Percentiles rank a stretch among this genome's conserved stretches.
Evolutionary conservation across 108 stramenopile genomes (phyloP).

Genomic region (Nannochloropsis gaditana): DNA sequence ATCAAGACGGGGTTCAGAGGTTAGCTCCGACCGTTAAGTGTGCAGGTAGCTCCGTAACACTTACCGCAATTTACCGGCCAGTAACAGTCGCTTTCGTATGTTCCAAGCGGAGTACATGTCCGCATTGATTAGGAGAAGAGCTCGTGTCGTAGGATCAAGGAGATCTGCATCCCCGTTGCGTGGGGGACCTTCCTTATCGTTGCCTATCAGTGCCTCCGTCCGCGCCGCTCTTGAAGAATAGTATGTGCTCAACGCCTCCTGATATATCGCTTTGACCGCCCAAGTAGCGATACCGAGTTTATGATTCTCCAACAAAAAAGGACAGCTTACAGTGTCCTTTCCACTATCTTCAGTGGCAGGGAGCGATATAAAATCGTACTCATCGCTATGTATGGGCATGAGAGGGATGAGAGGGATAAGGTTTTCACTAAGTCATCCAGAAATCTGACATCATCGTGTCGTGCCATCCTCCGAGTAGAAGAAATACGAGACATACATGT

Average conservation of each 20-base stretch:
- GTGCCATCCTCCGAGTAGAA: not conserved
- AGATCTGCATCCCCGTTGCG: not conserved
- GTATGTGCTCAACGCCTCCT: not conserved
- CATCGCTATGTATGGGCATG: not conserved
- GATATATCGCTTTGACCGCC: not conserved
- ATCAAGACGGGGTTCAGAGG: too few relatives aligned
- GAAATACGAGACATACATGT: not conserved
- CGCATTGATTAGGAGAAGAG: conserved; percentile 37
- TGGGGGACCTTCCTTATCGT: not conserved
- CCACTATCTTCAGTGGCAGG: not conserved
- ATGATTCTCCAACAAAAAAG: not conserved
- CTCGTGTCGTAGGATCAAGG: conserved; percentile 28
- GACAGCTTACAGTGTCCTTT: not conserved
- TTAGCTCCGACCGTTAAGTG: too few relatives aligned
- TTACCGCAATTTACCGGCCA: conserved; percentile 6
- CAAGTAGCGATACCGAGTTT: not conserved
- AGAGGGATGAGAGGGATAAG: not conserved
- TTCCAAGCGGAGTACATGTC: conserved; percentile 42
- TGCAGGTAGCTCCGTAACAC: not conserved
- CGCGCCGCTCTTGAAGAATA: not conserved
- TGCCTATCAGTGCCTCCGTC: not conserved
- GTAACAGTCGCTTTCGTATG: conserved; percentile 29
- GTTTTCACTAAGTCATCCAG: not conserved
- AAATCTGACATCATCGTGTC: too few relatives aligned
- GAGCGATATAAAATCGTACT: conserved; percentile 18